A percentile compares a stretch with the other conserved stretches of the same genome.
These are phyloP conservation scores for Mentha longifolia DNA, from an alignment of 257 asterid genomes.

Conservation along the genomic window DNA sequence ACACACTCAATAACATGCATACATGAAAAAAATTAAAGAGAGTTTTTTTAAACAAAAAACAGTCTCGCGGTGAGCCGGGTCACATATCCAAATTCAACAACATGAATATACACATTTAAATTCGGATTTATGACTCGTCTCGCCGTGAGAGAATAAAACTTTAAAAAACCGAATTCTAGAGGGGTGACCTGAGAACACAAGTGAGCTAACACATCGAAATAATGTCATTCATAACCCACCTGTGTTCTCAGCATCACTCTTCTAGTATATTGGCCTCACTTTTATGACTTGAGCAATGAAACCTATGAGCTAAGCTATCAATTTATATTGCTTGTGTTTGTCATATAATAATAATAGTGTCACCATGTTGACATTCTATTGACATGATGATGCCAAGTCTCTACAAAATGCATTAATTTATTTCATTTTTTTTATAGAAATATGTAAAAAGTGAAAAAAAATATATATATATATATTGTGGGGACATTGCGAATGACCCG, in stretches of 20 bases:
- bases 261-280: constrained; percentile 34
- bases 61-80: neutral
- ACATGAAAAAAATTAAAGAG: no score
- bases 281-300: neutral
- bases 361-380: constrained; percentile 48
- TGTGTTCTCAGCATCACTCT: constrained; percentile 59
- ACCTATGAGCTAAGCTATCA: neutral
- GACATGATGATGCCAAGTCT: constrained; percentile 28
- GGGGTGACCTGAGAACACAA: constrained; percentile 74
- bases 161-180: neutral
- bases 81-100: neutral
- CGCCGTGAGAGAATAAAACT: neutral
- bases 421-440: no score
- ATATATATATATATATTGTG: no score
- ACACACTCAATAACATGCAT: no score
- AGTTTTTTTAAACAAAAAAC: neutral
- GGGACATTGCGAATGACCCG: neutral
- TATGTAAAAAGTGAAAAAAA: no score
- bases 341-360: neutral
- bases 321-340: constrained; percentile 14
- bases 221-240: constrained; percentile 21
- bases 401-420: neutral
- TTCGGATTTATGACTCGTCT: neutral
- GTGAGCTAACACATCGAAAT: neutral
- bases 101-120: neutral